These are phyloP conservation scores for Strobilomyces echinocephalus DNA, from an alignment of 768 basidiomycete genomes.

Conservation along the genomic window DNA sequence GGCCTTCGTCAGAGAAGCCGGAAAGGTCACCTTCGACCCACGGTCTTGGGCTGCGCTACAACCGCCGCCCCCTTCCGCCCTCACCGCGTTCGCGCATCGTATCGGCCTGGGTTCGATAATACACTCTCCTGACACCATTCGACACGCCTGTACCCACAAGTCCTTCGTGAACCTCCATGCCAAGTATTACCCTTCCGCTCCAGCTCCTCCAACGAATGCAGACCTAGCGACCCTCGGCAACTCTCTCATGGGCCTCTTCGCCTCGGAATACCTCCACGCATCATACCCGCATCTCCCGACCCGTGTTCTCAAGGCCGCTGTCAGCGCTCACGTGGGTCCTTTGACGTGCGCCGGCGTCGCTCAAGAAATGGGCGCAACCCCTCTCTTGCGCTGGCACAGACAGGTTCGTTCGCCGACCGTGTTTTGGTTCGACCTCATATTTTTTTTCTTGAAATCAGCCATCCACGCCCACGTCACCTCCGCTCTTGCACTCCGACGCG, in stretches of 20 bases:
- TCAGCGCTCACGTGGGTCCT: constrained; percentile 89
- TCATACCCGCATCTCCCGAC: constrained; percentile 90
- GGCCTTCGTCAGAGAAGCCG: constrained; percentile 34
- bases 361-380: constrained; percentile 74
- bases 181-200: constrained; percentile 52
- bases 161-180: constrained; percentile 57
- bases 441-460: constrained; percentile 33
- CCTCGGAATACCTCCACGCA: constrained; percentile 73
- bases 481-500: constrained; percentile 76
- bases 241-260: constrained; percentile 85
- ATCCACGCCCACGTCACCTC: constrained; percentile 41
- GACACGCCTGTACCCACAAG: constrained; percentile 77
- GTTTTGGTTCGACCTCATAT: neutral
- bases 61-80: constrained; percentile 64
- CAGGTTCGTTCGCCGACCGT: constrained; percentile 39
- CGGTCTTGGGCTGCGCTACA: constrained; percentile 68
- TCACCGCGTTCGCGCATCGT: constrained; percentile 72
- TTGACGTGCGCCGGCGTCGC: constrained; percentile 80
- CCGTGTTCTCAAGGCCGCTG: constrained; percentile 83
- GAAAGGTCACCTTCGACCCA: constrained; percentile 50
- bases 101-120: constrained; percentile 65
- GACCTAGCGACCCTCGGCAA: constrained; percentile 77
- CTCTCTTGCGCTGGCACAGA: constrained; percentile 79
- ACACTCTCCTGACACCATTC: constrained; percentile 47
- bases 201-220: constrained; percentile 62